Evolutionary conservation across 345 rosid genomes (phyloP).

Genomic region (Acer campestre): DNA sequence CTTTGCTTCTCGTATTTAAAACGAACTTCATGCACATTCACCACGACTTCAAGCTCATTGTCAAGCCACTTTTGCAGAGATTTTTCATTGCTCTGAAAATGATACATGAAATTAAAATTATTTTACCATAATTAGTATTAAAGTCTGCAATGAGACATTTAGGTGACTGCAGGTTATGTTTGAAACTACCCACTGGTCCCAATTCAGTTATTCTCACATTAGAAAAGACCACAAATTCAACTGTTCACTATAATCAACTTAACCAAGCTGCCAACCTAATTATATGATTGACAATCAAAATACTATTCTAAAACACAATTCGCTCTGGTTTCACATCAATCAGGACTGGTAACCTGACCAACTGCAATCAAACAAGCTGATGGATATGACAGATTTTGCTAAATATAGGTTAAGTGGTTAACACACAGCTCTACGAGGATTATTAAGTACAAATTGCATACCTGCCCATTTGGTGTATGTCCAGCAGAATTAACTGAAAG

Average conservation of each 20-base stretch:
- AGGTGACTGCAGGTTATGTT: constrained; percentile 3
- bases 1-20: constrained; percentile 67
- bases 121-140: constrained; percentile 5
- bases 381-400: not conserved
- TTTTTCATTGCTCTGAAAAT: constrained; percentile 59
- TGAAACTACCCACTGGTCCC: not conserved
- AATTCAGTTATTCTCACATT: not conserved
- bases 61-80: constrained; percentile 71
- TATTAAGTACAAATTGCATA: constrained; percentile 26
- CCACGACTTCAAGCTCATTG: constrained; percentile 76
- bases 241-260: not conserved
- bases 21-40: constrained; percentile 76
- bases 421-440: constrained; percentile 13
- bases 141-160: not conserved
- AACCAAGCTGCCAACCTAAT: not conserved
- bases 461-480: constrained; percentile 52
- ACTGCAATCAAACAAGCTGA: constrained; percentile 15
- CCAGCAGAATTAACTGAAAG: constrained; percentile 53
- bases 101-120: constrained; percentile 7
- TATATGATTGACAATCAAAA: not conserved
- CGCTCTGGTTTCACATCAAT: constrained; percentile 12
- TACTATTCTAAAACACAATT: constrained; percentile 14
- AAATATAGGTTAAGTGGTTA: constrained; percentile 10
- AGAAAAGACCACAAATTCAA: not conserved
- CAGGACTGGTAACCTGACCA: constrained; percentile 10